Evolutionary conservation across 164 flowering plant genomes (phyloP).

Genomic region (Magnolia changhungtana): DNA sequence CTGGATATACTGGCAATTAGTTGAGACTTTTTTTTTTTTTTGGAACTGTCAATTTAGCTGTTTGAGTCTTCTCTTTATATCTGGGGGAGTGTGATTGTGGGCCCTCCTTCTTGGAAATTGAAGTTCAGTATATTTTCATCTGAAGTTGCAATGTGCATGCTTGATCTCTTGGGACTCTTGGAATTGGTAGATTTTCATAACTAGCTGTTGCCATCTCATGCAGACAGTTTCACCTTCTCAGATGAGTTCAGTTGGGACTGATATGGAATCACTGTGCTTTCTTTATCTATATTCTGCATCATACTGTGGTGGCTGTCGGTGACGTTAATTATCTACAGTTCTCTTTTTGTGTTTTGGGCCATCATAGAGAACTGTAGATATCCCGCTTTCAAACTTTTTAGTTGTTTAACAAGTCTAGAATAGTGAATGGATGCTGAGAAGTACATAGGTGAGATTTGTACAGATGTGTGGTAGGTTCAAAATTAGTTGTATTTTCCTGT

Average conservation of each 20-base stretch:
- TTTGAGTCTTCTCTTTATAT: not conserved
- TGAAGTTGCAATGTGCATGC: not conserved
- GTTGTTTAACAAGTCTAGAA: not conserved
- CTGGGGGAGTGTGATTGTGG: not conserved
- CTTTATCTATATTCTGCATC: not conserved
- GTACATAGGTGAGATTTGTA: too few species aligned
- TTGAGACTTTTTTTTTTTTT: not conserved
- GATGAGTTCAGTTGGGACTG: not conserved
- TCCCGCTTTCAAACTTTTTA: not conserved
- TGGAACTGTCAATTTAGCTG: not conserved
- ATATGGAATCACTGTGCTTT: not conserved
- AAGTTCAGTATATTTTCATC: not conserved
- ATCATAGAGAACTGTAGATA: not conserved
- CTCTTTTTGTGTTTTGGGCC: not conserved
- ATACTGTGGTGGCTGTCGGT: too few species aligned
- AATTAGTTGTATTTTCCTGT: too few species aligned
- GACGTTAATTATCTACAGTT: not conserved
- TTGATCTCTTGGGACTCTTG: not conserved
- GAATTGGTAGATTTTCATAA: not conserved
- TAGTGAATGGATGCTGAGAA: too few species aligned
- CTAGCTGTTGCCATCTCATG: not conserved
- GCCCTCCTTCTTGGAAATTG: too few species aligned
- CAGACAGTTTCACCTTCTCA: too few species aligned
- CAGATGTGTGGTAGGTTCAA: too few species aligned
- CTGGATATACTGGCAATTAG: not conserved